Conservation (phyloP, 148 eudicot species). For the Chenopodium berlandieri region DNA sequence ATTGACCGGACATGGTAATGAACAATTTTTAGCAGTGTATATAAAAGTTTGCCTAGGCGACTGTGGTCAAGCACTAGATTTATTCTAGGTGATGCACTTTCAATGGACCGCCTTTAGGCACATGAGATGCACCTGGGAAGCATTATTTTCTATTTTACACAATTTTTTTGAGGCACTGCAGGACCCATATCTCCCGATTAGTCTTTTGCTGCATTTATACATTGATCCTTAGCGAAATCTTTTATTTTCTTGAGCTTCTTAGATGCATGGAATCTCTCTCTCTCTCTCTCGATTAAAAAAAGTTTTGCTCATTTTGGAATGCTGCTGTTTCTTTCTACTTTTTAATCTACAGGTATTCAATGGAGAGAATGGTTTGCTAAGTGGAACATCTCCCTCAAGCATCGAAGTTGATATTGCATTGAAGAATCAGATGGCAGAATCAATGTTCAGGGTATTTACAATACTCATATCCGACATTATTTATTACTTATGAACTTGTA, state of each 20-base stretch:
- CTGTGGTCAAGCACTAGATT: too few species aligned
- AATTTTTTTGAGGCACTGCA: too few species aligned
- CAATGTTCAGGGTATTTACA: constrained; percentile 56
- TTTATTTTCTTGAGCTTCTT: background rate
- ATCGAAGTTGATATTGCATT: constrained; percentile 54
- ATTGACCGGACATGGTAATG: too few species aligned
- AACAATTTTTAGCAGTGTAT: too few species aligned
- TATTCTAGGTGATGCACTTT: too few species aligned
- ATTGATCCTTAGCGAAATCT: background rate
- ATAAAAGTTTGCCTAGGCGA: too few species aligned
- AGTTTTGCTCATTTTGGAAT: background rate
- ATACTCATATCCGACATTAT: background rate
- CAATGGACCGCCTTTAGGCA: too few species aligned
- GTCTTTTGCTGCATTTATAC: too few species aligned
- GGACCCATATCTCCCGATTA: too few species aligned
- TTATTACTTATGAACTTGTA: background rate
- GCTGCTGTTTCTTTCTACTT: background rate
- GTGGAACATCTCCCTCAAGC: constrained; percentile 43
- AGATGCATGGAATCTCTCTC: background rate
- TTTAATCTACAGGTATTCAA: constrained; percentile 34
- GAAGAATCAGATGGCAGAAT: constrained; percentile 34
- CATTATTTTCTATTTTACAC: too few species aligned
- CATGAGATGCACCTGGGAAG: too few species aligned
- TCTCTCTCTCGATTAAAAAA: background rate
- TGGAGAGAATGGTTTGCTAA: constrained; percentile 32